A percentile compares a stretch with the other conserved stretches of the same genome.
phyloP scores from a whole-genome alignment of 352 stramenopile genomes.

The Globisporangium lucens region DNA sequence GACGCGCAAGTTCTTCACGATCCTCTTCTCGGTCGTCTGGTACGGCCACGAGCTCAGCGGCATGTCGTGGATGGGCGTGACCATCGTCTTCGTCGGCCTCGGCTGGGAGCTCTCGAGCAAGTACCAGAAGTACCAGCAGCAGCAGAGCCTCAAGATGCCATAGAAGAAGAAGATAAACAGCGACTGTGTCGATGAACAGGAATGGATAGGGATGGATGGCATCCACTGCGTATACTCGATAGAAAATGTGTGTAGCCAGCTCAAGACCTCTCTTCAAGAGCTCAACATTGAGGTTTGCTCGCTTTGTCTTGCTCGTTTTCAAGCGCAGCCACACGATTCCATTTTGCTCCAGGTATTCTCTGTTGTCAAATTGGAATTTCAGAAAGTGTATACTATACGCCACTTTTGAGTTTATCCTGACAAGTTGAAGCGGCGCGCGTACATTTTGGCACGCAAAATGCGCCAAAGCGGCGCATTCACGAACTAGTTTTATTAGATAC shows the following conservation, averaged over 20 bases:
- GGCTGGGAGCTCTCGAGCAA: constrained; percentile 84
- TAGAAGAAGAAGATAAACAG: constrained; percentile 9
- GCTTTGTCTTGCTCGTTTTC: not conserved
- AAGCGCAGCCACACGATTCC: no score
- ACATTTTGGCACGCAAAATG: not conserved
- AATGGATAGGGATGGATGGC: not conserved
- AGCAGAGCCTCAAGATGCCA: constrained; percentile 41
- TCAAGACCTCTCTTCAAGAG: not conserved
- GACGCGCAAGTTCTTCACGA: constrained; percentile 99
- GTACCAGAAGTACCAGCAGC: constrained; percentile 82
- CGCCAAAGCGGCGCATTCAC: not conserved
- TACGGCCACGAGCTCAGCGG: constrained; percentile 92
- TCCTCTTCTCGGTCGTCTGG: constrained; percentile 96
- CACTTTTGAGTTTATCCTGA: not conserved
- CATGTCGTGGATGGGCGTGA: constrained; percentile 91
- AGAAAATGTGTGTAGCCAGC: not conserved
- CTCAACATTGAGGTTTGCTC: not conserved
- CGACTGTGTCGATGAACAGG: not conserved
- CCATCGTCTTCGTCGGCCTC: constrained; percentile 90
- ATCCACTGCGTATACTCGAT: not conserved
- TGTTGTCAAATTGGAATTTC: no score
- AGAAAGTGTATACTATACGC: no score
- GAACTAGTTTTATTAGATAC: not conserved
- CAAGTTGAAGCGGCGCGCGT: not conserved
- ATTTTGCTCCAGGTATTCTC: no score